phyloP scores from a whole-genome alignment of 371 early-diverging fungal genomes.

The Chytridium lagenaria region DNA sequence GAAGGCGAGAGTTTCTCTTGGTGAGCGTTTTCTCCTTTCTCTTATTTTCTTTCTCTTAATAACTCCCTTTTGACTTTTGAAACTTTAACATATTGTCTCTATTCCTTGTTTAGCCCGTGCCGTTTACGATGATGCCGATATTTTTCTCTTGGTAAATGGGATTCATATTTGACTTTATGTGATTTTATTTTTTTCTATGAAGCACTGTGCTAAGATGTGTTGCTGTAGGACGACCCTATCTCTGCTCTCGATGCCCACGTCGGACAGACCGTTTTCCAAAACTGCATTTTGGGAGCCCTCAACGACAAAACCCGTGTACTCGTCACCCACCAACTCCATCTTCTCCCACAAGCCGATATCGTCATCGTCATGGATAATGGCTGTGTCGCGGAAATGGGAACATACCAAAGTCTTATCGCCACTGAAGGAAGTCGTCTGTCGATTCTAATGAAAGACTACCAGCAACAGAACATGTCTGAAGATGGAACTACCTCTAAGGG shows the following conservation, averaged over 20 bases:
- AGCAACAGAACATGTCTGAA: neutral
- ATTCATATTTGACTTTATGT: no score
- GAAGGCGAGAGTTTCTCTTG: conserved; percentile 18
- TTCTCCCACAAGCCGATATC: conserved; percentile 41
- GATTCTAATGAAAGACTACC: conserved; percentile 21
- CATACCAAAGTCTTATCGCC: conserved; percentile 40
- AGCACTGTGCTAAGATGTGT: no score
- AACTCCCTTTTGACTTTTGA: neutral
- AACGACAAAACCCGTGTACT: conserved; percentile 34
- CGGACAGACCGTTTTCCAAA: conserved; percentile 21
- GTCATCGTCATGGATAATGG: conserved; percentile 48
- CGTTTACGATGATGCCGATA: conserved; percentile 76
- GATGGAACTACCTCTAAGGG: neutral
- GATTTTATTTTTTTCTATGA: no score
- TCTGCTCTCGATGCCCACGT: conserved; percentile 64
- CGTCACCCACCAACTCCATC: conserved; percentile 58
- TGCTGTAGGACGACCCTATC: conserved; percentile 71
- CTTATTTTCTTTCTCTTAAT: neutral
- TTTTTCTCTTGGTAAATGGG: conserved; percentile 62
- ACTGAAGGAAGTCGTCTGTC: conserved; percentile 6
- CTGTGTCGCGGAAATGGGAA: conserved; percentile 43
- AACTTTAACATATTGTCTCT: neutral
- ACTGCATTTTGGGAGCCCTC: conserved; percentile 25
- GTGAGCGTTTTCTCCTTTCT: neutral
- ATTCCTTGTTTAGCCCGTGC: conserved; percentile 49